Evolutionary conservation across 306 rosid species (phyloP), one percentile per base, ranked within the genome.

Genomic region (Trifolium fragiferum): DNA sequence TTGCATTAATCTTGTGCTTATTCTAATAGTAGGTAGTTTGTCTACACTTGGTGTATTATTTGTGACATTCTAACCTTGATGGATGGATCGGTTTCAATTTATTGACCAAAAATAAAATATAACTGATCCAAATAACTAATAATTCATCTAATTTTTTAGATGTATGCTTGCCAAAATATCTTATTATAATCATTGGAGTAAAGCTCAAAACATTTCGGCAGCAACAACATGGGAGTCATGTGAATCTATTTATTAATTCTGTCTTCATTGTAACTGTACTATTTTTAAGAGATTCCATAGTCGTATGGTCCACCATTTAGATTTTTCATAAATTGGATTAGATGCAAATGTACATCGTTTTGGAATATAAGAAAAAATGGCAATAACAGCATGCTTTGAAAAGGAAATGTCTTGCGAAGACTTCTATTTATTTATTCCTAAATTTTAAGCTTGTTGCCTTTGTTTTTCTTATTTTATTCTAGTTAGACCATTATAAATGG

Each of bases 221-320:
- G 35, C 14, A 35, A 30, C 66, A 60, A 60, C 66, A 60, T 62
- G 59, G 60, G 60, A 63, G 59, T 62, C 77, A 72, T 32, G 73
- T 60, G 72, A 4, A 23, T 62, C 25, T 50, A 38, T 78, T 70
- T 37, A 58, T 59, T 59, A 3, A 10, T 54, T 16, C 5, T 21
- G 76, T 20, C 41, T 50, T 55, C 7, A 49, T 60, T 46, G 21
- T 35, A 59, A 15, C 23, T 32, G 4, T 54, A 54, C 20, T 12
- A 25, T 8, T 57, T 13, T 23, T 27, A 70, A 7, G 23, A 70
- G 62, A 49, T 49, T 70, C 20, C 25, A 33, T 20, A 12, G 8
- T 71, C 19, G 10, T 33, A 50, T 37, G 50, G 19, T 9, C 68
- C 27, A 47, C 46, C 76, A 30, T 7, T 49, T 60, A n/a, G 46